Evolutionary conservation across 257 asterid species (phyloP), one percentile per base, ranked within the genome.

Genomic region (Cinchona pubescens): DNA sequence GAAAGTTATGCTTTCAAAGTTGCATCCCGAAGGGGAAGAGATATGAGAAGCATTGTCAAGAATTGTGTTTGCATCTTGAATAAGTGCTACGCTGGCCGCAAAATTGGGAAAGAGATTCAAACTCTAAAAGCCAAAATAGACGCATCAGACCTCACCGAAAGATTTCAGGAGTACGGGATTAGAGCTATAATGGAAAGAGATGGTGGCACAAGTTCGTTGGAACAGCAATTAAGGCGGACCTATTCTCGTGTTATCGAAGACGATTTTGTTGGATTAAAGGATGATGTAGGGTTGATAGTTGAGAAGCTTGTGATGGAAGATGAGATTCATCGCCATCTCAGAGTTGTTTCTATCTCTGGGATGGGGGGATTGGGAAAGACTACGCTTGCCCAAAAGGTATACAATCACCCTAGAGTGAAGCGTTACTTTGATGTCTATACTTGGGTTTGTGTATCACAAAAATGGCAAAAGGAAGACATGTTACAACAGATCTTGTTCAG

Each of bases 371-470:
- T 14, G 14, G 85, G 88, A 75, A 84, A 79, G 67, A 81, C 88
- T 19, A 84, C 88, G 25, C 79, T 84, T 27, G 88, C 88, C n/a
- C 58, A 79, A 79, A 84, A 79, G 45, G 32, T 81, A 59, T 84
- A 84, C 35, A 21, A 67, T 46, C 81, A 79, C 18, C 55, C 82
- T 38, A 73, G 38, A 8, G 84, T 84, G 55, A 56, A 83, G 74
- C 59, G 83, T 49, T 79, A 74, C 49, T 84, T 84, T 35, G 80
- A 84, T 42, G 82, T 67, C 21, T 76, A 76, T 56, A 83, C 87
- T 27, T 84, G 83, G 83, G 51, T 72, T 19, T 84, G 85, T 42
- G 56, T 84, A n/a, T 75, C 85, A 5, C 87, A 73, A 37, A 76
- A 78, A 71, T 75, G 81, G 85, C 81, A 84, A 29, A 78, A 23